Evolutionary conservation across 2,329 filamentous ascomycete species (phyloP).

Genomic region (Beauveria sp.): DNA sequence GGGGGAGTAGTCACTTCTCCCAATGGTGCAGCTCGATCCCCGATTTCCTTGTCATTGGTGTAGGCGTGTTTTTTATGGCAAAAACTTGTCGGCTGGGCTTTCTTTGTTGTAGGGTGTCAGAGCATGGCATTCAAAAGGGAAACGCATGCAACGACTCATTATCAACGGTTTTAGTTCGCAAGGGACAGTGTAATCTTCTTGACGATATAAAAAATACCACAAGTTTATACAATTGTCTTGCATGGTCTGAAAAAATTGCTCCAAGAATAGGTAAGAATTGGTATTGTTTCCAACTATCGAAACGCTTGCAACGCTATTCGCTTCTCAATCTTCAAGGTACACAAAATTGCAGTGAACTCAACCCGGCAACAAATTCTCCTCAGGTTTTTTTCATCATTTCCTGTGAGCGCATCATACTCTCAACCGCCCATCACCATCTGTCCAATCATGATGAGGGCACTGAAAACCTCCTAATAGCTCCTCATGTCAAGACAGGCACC

Average conservation of each 20-base stretch:
- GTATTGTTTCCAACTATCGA: background rate
- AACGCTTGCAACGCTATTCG: too few relatives aligned
- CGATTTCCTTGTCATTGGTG: slow-evolving; percentile 2
- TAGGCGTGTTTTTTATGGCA: slow-evolving; percentile 9
- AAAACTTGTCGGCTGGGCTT: slow-evolving; percentile 6
- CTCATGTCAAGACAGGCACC: too few relatives aligned
- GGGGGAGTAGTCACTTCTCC: background rate
- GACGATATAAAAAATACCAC: slow-evolving; percentile 29
- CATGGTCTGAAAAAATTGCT: too few relatives aligned
- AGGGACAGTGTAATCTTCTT: slow-evolving; percentile 21
- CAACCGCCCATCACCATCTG: too few relatives aligned
- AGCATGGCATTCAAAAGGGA: slow-evolving; percentile 33
- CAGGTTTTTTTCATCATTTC: too few relatives aligned
- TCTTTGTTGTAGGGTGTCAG: slow-evolving; percentile 7
- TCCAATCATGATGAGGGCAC: too few relatives aligned
- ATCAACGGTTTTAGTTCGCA: slow-evolving; percentile 21
- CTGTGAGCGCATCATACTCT: too few relatives aligned
- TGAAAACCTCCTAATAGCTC: too few relatives aligned
- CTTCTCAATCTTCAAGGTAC: too few relatives aligned
- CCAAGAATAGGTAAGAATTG: too few relatives aligned
- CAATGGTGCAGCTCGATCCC: background rate
- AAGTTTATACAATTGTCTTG: slow-evolving; percentile 15
- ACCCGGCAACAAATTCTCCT: too few relatives aligned
- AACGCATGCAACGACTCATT: slow-evolving; percentile 25
- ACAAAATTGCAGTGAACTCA: too few relatives aligned